A percentile compares a stretch with the other conserved stretches of the same genome.
phyloP scores from a whole-genome alignment of 345 rosid genomes.

The Salix exigua region DNA sequence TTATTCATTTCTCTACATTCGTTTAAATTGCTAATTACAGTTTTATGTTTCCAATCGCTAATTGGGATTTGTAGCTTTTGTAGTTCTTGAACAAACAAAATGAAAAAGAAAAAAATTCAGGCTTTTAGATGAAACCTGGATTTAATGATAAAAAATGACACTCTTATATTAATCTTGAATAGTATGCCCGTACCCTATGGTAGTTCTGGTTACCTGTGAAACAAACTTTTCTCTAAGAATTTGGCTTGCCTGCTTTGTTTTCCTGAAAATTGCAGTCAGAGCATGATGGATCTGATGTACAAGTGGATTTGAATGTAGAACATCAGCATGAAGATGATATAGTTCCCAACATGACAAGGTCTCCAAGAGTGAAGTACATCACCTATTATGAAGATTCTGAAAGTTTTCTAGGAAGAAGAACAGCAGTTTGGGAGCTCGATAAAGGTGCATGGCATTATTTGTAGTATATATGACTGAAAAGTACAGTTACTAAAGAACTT shows the following conservation, averaged over 20 bases:
- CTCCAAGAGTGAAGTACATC: conserved; percentile 74
- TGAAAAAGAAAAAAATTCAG: no score
- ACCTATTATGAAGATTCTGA: conserved; percentile 93
- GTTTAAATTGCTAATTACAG: neutral
- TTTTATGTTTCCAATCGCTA: neutral
- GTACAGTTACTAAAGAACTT: conserved; percentile 5
- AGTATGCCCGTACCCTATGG: no score
- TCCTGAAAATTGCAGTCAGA: conserved; percentile 60
- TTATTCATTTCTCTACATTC: neutral
- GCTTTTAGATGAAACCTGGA: no score
- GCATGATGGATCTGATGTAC: conserved; percentile 93
- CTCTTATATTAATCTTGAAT: no score
- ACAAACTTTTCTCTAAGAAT: conserved; percentile 2
- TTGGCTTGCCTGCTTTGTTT: conserved; percentile 6
- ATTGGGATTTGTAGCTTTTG: no score
- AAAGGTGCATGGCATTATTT: conserved; percentile 45
- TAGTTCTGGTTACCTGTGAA: neutral
- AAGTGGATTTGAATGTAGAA: conserved; percentile 69
- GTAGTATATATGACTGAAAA: conserved; percentile 15
- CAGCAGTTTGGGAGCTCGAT: conserved; percentile 99
- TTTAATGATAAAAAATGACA: no score
- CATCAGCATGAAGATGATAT: conserved; percentile 69
- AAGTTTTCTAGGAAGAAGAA: conserved; percentile 77
- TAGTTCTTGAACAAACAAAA: no score
- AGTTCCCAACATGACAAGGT: conserved; percentile 81